These are phyloP conservation scores for Metschnikowia orientalis DNA, from an alignment of 805 yeast species.

Conservation along the genomic window DNA sequence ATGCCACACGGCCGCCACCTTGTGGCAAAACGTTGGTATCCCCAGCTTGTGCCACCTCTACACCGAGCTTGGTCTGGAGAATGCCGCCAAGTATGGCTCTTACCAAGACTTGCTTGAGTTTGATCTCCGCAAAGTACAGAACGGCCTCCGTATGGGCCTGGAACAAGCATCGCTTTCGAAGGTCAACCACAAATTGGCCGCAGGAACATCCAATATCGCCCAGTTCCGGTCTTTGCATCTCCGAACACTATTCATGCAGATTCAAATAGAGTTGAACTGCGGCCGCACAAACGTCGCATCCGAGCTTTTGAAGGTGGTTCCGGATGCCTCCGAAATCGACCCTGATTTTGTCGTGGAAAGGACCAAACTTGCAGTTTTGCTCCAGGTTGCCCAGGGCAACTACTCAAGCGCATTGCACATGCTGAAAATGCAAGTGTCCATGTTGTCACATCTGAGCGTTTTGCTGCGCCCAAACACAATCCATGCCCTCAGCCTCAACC, in stretches of 20 bases:
- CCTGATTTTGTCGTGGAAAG: slow-evolving; percentile 7
- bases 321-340: slow-evolving; percentile 16
- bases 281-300: slow-evolving; percentile 35
- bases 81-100: slow-evolving; percentile 27
- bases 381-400: slow-evolving; percentile 20
- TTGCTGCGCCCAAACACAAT: slow-evolving; percentile 27
- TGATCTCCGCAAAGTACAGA: slow-evolving; percentile 37
- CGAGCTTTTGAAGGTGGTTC: slow-evolving; percentile 30
- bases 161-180: not conserved
- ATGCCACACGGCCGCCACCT: slow-evolving; percentile 41
- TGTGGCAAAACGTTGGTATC: slow-evolving; percentile 53
- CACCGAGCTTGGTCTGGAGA: slow-evolving; percentile 42
- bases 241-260: slow-evolving; percentile 36
- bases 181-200: not conserved
- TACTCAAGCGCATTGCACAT: slow-evolving; percentile 14
- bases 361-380: slow-evolving; percentile 7
- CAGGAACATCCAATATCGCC: slow-evolving; percentile 22
- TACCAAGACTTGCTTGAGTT: slow-evolving; percentile 9
- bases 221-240: slow-evolving; percentile 40
- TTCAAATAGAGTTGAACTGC: slow-evolving; percentile 33
- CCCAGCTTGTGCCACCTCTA: slow-evolving; percentile 44
- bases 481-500: slow-evolving; percentile 44
- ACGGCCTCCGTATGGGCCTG: slow-evolving; percentile 19
- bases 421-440: not conserved
- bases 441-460: not conserved